phyloP scores from a whole-genome alignment of 169 alveolate genomes.

The Perkinsus chesapeaki region DNA sequence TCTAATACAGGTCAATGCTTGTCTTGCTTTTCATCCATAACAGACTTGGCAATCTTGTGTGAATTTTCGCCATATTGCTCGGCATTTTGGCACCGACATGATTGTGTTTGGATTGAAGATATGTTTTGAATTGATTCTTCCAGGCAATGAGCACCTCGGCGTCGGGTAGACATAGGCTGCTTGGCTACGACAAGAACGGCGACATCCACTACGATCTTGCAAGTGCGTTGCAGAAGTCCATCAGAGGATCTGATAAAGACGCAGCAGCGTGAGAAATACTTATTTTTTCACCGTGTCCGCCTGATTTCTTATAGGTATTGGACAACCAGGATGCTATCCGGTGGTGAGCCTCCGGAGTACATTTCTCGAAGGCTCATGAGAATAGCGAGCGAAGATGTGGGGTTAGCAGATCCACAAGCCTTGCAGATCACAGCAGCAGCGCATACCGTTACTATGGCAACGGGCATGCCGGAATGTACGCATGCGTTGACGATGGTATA shows the following conservation, averaged over 20 bases:
- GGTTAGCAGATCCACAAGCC: slow-evolving; percentile 16
- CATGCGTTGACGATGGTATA: too few species aligned
- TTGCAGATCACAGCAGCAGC: slow-evolving; percentile 12
- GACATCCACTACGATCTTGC: slow-evolving; percentile 16
- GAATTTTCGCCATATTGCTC: too few species aligned
- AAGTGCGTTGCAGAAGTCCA: slow-evolving; percentile 6
- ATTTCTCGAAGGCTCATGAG: slow-evolving; percentile 14
- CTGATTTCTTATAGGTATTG: neutral
- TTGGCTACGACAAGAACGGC: slow-evolving; percentile 9
- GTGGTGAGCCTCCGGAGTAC: slow-evolving; percentile 18
- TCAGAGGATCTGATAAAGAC: slow-evolving; percentile 8
- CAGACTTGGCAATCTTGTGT: too few species aligned
- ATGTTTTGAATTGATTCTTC: neutral
- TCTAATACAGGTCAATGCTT: too few species aligned
- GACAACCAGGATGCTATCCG: slow-evolving; percentile 13
- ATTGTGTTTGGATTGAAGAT: too few species aligned
- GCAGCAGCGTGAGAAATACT: slow-evolving; percentile 1
- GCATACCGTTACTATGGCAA: slow-evolving; percentile 2
- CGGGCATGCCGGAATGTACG: slow-evolving; percentile 24
- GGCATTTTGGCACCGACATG: too few species aligned
- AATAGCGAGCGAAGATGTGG: slow-evolving; percentile 17
- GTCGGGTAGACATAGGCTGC: neutral
- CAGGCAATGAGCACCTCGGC: neutral
- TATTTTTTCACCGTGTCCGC: neutral
- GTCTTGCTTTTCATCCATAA: too few species aligned